Evolutionary conservation across 148 eudicot species (phyloP), one percentile per base, ranked within the genome.

Genomic region (Rhododendron simsii): DNA sequence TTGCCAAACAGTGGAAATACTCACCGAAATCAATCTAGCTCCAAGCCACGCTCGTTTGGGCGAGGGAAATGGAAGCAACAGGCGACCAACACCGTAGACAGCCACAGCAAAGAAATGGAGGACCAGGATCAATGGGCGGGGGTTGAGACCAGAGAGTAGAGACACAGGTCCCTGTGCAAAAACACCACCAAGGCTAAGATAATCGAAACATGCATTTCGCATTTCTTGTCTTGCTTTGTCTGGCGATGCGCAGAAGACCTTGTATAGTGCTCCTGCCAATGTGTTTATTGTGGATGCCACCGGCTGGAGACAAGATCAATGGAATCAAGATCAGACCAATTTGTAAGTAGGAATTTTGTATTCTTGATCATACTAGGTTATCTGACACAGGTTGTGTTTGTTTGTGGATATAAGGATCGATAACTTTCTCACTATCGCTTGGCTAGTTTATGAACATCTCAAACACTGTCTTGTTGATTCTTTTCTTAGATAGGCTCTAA

Each of bases 101-200:
- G 94, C 94, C 65, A 92, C 91, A 23, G 92, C 91, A 83, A 92
- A 91, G 91, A 89, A 91, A 85, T 88, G 91, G 26, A 87, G 78
- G 33, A 92, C 86, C 83, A 92, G 82, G 86, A 85, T 86, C 85
- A 91, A 26, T 0, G 92, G 91, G 41, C 89, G 82, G 16, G 91
- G 92, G 73, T 89, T 90, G 61, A 92, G 84, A 4, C 91, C 91
- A 2, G 91, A 90, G 1, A 90, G 87, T 37, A 91, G 83, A 48
- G 92, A 59, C 2, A 89, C 83, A 11, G 93, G 92, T 44, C 91
- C 91, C 20, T 84, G 45, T 37, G 93, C 86, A 45, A 39, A 90
- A 41, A 90, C 83, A 41, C 93, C 89, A 48, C 93, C 93, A 9
- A 91, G 91, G 86, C 93, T 88, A 75, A 91, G 84, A 81, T 90